Evolutionary conservation across 345 rosid genomes (phyloP).

Genomic region (Boechera stricta): DNA sequence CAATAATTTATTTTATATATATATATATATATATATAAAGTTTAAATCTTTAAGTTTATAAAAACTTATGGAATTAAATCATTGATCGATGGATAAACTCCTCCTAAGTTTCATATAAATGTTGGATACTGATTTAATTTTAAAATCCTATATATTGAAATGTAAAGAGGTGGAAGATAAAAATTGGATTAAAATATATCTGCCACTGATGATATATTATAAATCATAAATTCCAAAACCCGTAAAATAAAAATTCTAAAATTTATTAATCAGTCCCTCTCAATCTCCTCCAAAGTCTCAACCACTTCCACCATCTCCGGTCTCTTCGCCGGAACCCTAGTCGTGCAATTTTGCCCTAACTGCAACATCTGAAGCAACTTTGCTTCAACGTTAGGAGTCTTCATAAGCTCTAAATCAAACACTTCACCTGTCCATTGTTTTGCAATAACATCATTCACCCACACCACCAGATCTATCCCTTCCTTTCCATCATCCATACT

Average conservation of each 20-base stretch:
- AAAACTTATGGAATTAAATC: neutral
- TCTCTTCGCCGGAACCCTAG: conserved; percentile 70
- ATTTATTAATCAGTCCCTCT: conserved; percentile 38
- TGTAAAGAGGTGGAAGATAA: neutral
- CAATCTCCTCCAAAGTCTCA: conserved; percentile 68
- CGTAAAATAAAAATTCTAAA: neutral
- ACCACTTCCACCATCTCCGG: conserved; percentile 68
- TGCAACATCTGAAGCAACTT: conserved; percentile 91
- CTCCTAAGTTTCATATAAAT: neutral
- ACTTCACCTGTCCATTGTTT: conserved; percentile 99
- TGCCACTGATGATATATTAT: neutral
- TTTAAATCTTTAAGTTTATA: neutral
- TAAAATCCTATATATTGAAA: neutral
- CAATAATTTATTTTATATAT: too few relatives aligned
- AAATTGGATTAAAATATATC: too few relatives aligned
- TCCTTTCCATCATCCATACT: conserved; percentile 60
- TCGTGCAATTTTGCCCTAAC: conserved; percentile 71
- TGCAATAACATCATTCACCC: conserved; percentile 81
- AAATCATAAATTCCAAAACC: conserved; percentile 5
- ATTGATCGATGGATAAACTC: neutral
- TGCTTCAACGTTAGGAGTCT: conserved; percentile 82
- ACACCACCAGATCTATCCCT: conserved; percentile 70
- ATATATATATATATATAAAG: neutral
- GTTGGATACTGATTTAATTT: neutral
- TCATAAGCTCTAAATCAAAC: conserved; percentile 78